These are phyloP conservation scores for Miscanthus sacchariflorus DNA, from an alignment of 202 grass and related monocot species.

Conservation along the genomic window DNA sequence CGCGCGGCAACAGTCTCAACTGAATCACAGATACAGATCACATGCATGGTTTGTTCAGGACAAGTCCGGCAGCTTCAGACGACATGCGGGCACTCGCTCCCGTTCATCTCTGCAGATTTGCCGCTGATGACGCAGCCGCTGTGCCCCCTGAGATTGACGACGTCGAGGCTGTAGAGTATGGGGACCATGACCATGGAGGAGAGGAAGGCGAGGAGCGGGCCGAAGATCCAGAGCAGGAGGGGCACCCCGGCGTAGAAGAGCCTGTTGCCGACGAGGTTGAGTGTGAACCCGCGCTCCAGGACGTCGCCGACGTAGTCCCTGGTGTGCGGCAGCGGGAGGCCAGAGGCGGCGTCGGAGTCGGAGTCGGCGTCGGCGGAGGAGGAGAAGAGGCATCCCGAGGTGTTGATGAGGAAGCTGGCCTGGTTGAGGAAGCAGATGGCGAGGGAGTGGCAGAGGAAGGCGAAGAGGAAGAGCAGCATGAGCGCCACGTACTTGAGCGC, in stretches of 20 bases:
- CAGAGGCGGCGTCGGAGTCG: background rate
- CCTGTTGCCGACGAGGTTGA: slow-evolving; percentile 74
- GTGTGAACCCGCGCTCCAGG: slow-evolving; percentile 62
- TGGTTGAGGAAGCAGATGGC: slow-evolving; percentile 87
- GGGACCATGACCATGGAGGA: slow-evolving; percentile 73
- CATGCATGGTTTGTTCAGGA: background rate
- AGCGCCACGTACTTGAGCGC: slow-evolving; percentile 84
- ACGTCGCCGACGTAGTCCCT: slow-evolving; percentile 44
- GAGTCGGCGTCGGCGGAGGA: background rate
- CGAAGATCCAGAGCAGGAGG: slow-evolving; percentile 77
- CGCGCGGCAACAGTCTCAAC: background rate
- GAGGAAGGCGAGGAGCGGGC: slow-evolving; percentile 73
- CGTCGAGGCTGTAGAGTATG: slow-evolving; percentile 79
- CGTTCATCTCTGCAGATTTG: slow-evolving; percentile 13
- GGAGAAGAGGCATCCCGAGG: background rate
- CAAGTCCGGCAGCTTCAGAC: background rate
- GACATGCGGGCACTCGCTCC: slow-evolving; percentile 26
- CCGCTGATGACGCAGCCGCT: slow-evolving; percentile 18
- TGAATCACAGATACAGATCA: background rate
- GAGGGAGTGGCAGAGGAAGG: slow-evolving; percentile 87
- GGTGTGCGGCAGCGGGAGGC: slow-evolving; percentile 15
- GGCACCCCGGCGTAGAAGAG: slow-evolving; percentile 80
- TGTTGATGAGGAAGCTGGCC: slow-evolving; percentile 84
- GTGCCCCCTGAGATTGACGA: slow-evolving; percentile 27
- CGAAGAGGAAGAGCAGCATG: slow-evolving; percentile 68